Evolutionary conservation across 306 rosid genomes (phyloP).

Genomic region (Vachellia collinsii): DNA sequence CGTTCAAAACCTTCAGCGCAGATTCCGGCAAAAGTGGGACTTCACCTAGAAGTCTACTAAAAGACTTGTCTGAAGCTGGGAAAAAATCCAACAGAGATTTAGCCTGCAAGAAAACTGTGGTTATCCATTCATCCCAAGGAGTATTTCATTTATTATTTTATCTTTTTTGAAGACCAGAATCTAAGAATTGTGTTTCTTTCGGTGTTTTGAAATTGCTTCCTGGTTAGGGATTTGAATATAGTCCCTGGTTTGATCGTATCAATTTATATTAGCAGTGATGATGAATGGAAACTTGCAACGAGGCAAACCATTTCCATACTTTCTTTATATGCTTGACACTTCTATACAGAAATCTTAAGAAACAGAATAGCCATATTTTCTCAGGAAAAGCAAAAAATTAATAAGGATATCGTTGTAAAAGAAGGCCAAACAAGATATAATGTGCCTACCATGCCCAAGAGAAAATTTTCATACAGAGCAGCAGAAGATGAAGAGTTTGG

Average conservation of each 20-base stretch:
- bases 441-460: conserved; percentile 79
- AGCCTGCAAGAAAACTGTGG: conserved; percentile 54
- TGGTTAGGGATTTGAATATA: background rate
- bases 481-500: conserved; percentile 62
- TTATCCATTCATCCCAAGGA: background rate
- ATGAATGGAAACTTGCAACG: background rate
- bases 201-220: background rate
- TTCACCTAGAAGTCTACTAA: conserved; percentile 94
- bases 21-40: conserved; percentile 88
- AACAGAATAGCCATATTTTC: conserved; percentile 25
- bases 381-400: conserved; percentile 28
- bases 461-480: conserved; percentile 79
- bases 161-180: background rate
- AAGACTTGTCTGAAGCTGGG: conserved; percentile 94
- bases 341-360: conserved; percentile 8
- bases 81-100: conserved; percentile 78
- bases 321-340: background rate
- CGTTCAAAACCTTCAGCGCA: conserved; percentile 65
- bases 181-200: background rate
- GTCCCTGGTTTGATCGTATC: background rate
- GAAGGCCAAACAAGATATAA: conserved; percentile 35
- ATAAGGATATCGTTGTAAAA: background rate
- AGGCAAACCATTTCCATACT: background rate
- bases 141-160: background rate
- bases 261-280: background rate